A percentile compares a stretch with the other conserved stretches of the same genome.
Evolutionary conservation across 1,284 basidiomycete genomes (phyloP).

Genomic region (Lentinula novae-zelandiae): DNA sequence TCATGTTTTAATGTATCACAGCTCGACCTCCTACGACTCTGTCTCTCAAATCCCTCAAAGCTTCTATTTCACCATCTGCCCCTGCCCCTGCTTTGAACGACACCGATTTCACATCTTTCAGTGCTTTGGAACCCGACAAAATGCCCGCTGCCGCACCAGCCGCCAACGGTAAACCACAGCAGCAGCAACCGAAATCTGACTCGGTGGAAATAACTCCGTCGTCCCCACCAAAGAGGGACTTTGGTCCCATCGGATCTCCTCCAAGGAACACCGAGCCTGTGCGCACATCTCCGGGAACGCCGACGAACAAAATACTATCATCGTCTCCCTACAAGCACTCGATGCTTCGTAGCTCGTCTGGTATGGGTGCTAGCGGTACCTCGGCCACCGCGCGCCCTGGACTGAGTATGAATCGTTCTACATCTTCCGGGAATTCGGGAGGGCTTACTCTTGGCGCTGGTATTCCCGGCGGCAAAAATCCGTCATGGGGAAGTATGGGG

Average conservation of each 20-base stretch:
- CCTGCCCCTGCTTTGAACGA: slow-evolving; percentile 76
- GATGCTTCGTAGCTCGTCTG: not conserved
- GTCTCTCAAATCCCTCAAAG: slow-evolving; percentile 66
- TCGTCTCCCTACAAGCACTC: slow-evolving; percentile 61
- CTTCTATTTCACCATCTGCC: slow-evolving; percentile 69
- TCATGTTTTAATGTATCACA: slow-evolving; percentile 42
- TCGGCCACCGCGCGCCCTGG: not conserved
- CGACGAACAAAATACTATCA: slow-evolving; percentile 33
- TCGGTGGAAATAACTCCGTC: slow-evolving; percentile 26
- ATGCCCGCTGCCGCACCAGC: slow-evolving; percentile 42
- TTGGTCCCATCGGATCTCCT: slow-evolving; percentile 76
- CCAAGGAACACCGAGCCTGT: slow-evolving; percentile 41
- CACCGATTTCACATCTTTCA: slow-evolving; percentile 72
- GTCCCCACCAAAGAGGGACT: slow-evolving; percentile 54
- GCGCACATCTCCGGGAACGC: slow-evolving; percentile 40
- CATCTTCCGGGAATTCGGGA: not conserved
- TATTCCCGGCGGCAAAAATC: slow-evolving; percentile 28
- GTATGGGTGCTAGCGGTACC: not conserved
- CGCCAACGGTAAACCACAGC: slow-evolving; percentile 21
- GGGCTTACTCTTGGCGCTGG: slow-evolving; percentile 14
- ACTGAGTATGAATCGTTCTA: slow-evolving; percentile 5
- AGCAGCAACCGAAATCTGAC: slow-evolving; percentile 19
- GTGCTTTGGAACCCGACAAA: slow-evolving; percentile 43
- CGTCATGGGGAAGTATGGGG: slow-evolving; percentile 19
- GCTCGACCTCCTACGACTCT: slow-evolving; percentile 60